Conservation (phyloP, 805 yeast species). For the Nakazawaea anatomiae region DNA sequence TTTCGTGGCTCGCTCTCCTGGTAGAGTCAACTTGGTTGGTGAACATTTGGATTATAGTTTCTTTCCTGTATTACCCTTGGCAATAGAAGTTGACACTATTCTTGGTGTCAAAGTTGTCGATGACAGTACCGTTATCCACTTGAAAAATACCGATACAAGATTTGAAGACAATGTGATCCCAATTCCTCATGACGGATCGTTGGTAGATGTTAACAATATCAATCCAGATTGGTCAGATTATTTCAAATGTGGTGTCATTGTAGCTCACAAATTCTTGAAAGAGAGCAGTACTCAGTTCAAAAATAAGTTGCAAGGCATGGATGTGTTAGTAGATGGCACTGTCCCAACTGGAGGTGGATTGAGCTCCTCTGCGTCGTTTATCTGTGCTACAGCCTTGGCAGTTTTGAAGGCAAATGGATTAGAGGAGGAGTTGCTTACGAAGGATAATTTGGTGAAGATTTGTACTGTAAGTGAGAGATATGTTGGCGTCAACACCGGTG, state of each 20-base stretch:
- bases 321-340: conserved; percentile 51
- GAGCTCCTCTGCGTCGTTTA: conserved; percentile 68
- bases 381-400: conserved; percentile 57
- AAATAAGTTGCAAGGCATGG: conserved; percentile 37
- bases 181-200: conserved; percentile 33
- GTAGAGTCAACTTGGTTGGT: conserved; percentile 69
- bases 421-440: conserved; percentile 27
- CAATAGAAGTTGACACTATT: conserved; percentile 57
- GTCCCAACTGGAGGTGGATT: conserved; percentile 74
- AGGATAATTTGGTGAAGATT: conserved; percentile 48
- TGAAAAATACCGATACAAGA: conserved; percentile 28
- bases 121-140: conserved; percentile 14
- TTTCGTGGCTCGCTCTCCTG: conserved; percentile 62
- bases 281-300: conserved; percentile 1
- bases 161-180: conserved; percentile 22
- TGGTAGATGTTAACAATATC: conserved; percentile 41
- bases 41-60: conserved; percentile 69
- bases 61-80: conserved; percentile 69
- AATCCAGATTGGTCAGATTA: conserved; percentile 61
- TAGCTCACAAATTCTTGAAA: conserved; percentile 44
- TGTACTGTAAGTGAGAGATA: conserved; percentile 65
- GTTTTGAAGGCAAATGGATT: conserved; percentile 48
- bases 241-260: conserved; percentile 59
- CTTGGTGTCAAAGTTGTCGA: conserved; percentile 37
- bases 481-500: conserved; percentile 74